phyloP scores from a whole-genome alignment of 306 rosid genomes.

The Cucurbita moschata region DNA sequence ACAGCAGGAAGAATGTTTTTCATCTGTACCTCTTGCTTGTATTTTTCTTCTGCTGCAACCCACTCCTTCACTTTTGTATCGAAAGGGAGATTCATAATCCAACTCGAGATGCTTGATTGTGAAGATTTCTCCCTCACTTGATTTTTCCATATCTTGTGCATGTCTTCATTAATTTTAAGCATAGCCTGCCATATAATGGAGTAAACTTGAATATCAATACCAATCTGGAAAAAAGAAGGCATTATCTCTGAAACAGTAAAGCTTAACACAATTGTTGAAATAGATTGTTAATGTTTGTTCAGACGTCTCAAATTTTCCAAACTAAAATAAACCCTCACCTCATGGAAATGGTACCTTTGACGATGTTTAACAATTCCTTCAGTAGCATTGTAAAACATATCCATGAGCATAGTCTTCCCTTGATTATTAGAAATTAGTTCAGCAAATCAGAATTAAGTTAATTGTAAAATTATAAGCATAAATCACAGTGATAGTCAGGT shows the following conservation, averaged over 20 bases:
- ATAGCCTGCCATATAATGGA: slow-evolving; percentile 51
- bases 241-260: neutral
- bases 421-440: slow-evolving; percentile 12
- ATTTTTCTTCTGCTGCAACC: slow-evolving; percentile 80
- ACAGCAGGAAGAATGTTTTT: slow-evolving; percentile 87
- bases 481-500: neutral
- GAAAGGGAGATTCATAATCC: slow-evolving; percentile 82
- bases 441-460: neutral
- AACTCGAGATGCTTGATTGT: slow-evolving; percentile 55
- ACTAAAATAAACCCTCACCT: slow-evolving; percentile 42
- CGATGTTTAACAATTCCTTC: slow-evolving; percentile 70
- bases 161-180: slow-evolving; percentile 91
- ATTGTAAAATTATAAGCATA: neutral
- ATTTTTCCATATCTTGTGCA: slow-evolving; percentile 86
- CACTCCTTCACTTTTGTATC: slow-evolving; percentile 81
- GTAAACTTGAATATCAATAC: slow-evolving; percentile 6
- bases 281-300: neutral
- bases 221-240: neutral
- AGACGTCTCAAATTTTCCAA: slow-evolving; percentile 3
- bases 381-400: slow-evolving; percentile 83
- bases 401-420: slow-evolving; percentile 99
- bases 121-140: slow-evolving; percentile 62
- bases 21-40: slow-evolving; percentile 73
- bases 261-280: slow-evolving; percentile 4
- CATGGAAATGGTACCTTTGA: slow-evolving; percentile 85